Evolutionary conservation across 106 monocot species (phyloP).

Genomic region (Allium fistulosum): DNA sequence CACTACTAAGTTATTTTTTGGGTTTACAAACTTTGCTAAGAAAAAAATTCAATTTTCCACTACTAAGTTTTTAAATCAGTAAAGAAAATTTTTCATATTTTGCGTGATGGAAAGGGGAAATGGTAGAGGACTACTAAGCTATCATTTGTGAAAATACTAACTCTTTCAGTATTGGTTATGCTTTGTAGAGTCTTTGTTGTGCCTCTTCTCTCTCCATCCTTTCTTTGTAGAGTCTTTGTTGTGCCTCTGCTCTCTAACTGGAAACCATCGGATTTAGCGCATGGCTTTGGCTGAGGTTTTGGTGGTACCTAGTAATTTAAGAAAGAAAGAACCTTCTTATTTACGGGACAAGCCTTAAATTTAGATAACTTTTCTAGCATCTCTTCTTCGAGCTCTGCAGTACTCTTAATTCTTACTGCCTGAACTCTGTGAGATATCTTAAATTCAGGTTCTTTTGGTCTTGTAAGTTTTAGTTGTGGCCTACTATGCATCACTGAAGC

Average conservation of each 20-base stretch:
- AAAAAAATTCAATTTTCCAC: no score
- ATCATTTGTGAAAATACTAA: conserved; percentile 14
- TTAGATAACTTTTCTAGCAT: conserved; percentile 91
- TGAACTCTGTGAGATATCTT: conserved; percentile 65
- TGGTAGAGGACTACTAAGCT: no score
- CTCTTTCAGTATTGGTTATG: conserved; percentile 61
- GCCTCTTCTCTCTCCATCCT: conserved; percentile 70
- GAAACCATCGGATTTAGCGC: conserved; percentile 75
- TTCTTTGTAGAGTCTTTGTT: conserved; percentile 58
- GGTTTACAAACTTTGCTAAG: no score
- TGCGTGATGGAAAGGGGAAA: no score
- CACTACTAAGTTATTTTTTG: no score
- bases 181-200: conserved; percentile 53
- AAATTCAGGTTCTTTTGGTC: conserved; percentile 89
- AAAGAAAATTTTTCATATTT: no score
- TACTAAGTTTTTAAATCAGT: no score
- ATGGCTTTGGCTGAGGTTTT: conserved; percentile 69
- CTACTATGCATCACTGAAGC: conserved; percentile 34
- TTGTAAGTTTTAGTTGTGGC: conserved; percentile 68
- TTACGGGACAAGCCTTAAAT: conserved; percentile 84
- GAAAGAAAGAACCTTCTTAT: conserved; percentile 72
- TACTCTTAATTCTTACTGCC: conserved; percentile 73
- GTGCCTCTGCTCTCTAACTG: conserved; percentile 69
- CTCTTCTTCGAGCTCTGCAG: conserved; percentile 82
- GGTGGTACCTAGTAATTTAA: conserved; percentile 38